phyloP scores from a whole-genome alignment of 2,329 filamentous ascomycete species.

The Fusarium austroafricanum region DNA sequence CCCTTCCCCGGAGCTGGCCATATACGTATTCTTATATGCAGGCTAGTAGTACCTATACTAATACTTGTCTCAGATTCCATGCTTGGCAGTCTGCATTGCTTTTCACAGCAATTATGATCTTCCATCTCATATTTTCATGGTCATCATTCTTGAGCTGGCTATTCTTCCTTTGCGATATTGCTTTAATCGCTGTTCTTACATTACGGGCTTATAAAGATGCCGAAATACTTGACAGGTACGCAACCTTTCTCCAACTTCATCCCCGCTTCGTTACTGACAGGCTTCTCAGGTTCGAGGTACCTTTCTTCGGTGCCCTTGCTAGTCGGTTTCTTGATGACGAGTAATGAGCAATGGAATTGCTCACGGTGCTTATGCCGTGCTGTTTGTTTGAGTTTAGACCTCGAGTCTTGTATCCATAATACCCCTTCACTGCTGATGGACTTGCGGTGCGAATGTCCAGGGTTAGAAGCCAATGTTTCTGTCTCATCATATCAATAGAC shows the following conservation, averaged over 20 bases:
- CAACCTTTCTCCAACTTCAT: neutral
- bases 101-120: slow-evolving; percentile 78
- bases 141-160: slow-evolving; percentile 86
- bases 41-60: slow-evolving; percentile 25
- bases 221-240: slow-evolving; percentile 71
- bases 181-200: slow-evolving; percentile 79
- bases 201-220: slow-evolving; percentile 87
- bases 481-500: neutral
- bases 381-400: neutral
- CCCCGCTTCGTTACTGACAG: neutral
- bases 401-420: slow-evolving; percentile 23
- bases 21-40: neutral
- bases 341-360: slow-evolving; percentile 36
- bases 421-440: slow-evolving; percentile 20
- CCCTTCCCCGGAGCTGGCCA: neutral
- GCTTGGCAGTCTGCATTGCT: slow-evolving; percentile 93
- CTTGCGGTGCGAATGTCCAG: neutral
- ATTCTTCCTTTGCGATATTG: slow-evolving; percentile 80
- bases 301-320: slow-evolving; percentile 85
- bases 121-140: slow-evolving; percentile 91
- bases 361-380: neutral
- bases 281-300: slow-evolving; percentile 79
- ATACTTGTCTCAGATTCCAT: slow-evolving; percentile 76
- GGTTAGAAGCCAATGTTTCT: neutral
- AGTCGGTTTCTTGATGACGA: slow-evolving; percentile 94